Percentiles rank a stretch among this genome's conserved stretches.
Evolutionary conservation across 805 yeast species (phyloP).

Genomic region (Metschnikowia colocasiae): DNA sequence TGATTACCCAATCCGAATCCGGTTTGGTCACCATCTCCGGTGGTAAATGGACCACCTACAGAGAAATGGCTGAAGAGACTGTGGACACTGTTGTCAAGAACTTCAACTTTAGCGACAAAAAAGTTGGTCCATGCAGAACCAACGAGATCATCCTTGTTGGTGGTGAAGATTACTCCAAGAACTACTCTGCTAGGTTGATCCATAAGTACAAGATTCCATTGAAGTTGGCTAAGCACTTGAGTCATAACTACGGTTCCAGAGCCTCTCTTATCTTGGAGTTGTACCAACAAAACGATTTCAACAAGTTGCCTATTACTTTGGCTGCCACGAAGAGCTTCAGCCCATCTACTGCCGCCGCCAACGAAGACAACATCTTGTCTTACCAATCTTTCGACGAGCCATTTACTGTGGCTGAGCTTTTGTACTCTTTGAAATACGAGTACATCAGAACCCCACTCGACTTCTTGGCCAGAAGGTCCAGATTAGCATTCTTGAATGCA

Average conservation of each 20-base stretch:
- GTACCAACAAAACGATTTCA: constrained; percentile 50
- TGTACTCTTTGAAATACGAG: constrained; percentile 77
- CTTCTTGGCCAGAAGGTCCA: constrained; percentile 87
- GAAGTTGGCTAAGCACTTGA: constrained; percentile 73
- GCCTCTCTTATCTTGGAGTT: constrained; percentile 67
- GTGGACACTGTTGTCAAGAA: constrained; percentile 64
- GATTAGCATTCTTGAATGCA: constrained; percentile 88
- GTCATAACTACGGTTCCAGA: constrained; percentile 86
- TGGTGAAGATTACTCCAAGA: constrained; percentile 73
- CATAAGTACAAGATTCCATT: constrained; percentile 74
- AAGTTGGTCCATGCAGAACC: constrained; percentile 48
- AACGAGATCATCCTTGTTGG: constrained; percentile 62
- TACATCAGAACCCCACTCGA: constrained; percentile 85
- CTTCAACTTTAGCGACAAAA: constrained; percentile 34
- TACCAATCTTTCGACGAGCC: constrained; percentile 66
- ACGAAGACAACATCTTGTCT: constrained; percentile 36
- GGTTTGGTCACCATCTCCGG: constrained; percentile 89
- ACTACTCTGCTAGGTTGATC: constrained; percentile 72
- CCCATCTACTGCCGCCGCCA: constrained; percentile 26
- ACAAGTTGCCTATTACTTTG: constrained; percentile 64
- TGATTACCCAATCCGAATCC: constrained; percentile 65
- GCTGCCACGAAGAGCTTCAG: constrained; percentile 36
- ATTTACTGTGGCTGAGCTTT: constrained; percentile 86
- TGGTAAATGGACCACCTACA: constrained; percentile 97
- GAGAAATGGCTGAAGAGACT: constrained; percentile 97